Percentiles rank a stretch among this genome's conserved stretches.
These are phyloP conservation scores for Xylaria castorea DNA, from an alignment of 495 filamentous ascomycete species.

Conservation along the genomic window DNA sequence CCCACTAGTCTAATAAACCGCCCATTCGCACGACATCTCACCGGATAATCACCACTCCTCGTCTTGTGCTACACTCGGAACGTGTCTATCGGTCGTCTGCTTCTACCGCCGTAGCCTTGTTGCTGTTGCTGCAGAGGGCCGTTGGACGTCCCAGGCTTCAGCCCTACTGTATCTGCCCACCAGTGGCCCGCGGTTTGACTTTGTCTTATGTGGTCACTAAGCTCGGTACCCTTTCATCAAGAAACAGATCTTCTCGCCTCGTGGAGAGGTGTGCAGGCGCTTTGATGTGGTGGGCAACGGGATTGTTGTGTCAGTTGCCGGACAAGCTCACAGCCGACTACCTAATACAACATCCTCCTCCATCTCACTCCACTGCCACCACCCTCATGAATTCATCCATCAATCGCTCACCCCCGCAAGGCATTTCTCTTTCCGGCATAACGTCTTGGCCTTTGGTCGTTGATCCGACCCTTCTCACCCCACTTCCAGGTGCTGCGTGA, in stretches of 20 bases:
- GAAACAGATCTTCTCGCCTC: slow-evolving; percentile 3
- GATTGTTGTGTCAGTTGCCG: slow-evolving; percentile 38
- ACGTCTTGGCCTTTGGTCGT: slow-evolving; percentile 38
- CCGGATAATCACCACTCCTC: slow-evolving; percentile 27
- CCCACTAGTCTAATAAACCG: slow-evolving; percentile 27
- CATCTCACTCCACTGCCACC: slow-evolving; percentile 25
- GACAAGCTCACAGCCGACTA: slow-evolving; percentile 37
- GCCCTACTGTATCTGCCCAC: background rate
- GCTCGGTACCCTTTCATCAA: background rate
- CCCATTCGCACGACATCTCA: slow-evolving; percentile 17
- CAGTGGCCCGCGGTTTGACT: background rate
- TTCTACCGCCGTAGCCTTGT: slow-evolving; percentile 5
- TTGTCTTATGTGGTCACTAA: background rate
- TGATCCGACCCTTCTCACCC: slow-evolving; percentile 43
- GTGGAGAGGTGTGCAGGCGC: slow-evolving; percentile 14
- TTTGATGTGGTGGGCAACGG: slow-evolving; percentile 30
- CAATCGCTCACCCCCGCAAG: slow-evolving; percentile 43
- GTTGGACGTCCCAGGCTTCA: background rate
- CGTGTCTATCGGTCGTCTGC: slow-evolving; percentile 12
- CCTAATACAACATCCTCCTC: slow-evolving; percentile 33
- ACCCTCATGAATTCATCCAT: slow-evolving; percentile 48
- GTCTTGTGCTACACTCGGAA: slow-evolving; percentile 28
- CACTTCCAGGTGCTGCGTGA: slow-evolving; percentile 46
- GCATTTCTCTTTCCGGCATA: slow-evolving; percentile 48
- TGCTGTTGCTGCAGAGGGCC: background rate